Evolutionary conservation across 495 filamentous ascomycete genomes (phyloP).

Genomic region (Lasiosphaeria miniovina): DNA sequence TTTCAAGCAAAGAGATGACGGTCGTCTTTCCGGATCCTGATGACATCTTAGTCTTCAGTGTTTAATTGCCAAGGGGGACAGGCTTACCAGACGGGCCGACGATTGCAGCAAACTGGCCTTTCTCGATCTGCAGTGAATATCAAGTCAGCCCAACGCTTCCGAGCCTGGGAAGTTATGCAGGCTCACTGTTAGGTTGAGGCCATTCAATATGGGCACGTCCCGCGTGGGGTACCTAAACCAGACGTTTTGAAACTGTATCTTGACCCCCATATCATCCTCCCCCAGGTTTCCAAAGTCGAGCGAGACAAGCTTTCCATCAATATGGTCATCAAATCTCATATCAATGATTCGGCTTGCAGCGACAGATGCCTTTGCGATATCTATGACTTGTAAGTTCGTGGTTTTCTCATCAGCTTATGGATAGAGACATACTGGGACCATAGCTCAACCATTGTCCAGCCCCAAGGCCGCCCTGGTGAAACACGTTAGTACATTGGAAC

Average conservation of each 20-base stretch:
- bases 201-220: slow-evolving; percentile 48
- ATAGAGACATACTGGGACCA: slow-evolving; percentile 41
- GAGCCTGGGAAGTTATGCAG: too few species aligned
- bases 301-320: slow-evolving; percentile 25
- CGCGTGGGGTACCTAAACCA: slow-evolving; percentile 59
- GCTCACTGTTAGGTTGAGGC: slow-evolving; percentile 47
- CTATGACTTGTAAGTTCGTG: slow-evolving; percentile 24
- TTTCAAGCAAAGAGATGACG: slow-evolving; percentile 62
- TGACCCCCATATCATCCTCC: slow-evolving; percentile 47
- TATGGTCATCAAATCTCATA: slow-evolving; percentile 34
- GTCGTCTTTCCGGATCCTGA: slow-evolving; percentile 74
- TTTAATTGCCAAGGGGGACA: not conserved
- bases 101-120: slow-evolving; percentile 66
- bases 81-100: slow-evolving; percentile 51
- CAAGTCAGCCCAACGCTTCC: not conserved
- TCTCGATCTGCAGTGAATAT: slow-evolving; percentile 45
- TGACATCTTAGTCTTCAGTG: not conserved
- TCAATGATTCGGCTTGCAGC: slow-evolving; percentile 55
- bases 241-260: slow-evolving; percentile 55
- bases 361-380: slow-evolving; percentile 57
- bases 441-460: slow-evolving; percentile 47
- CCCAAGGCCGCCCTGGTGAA: slow-evolving; percentile 40
- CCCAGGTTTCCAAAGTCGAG: slow-evolving; percentile 29
- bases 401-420: not conserved
- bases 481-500: slow-evolving; percentile 5